Base-by-base conservation (phyloP, 345 rosid species). In the Viola odorata region DNA sequence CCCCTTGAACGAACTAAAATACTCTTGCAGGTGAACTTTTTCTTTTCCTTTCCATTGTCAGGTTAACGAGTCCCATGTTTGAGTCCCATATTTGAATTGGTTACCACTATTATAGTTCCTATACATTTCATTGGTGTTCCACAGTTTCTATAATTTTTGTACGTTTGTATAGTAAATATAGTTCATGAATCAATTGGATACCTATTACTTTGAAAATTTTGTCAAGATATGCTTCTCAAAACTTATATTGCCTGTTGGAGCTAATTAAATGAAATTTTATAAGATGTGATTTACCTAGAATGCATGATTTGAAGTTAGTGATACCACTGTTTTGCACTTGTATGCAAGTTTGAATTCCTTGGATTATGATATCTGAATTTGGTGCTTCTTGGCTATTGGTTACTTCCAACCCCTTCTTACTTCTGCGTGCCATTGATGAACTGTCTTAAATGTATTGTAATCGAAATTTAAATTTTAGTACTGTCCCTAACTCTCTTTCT, bases 1-100 rank as follows among this genome's bases (percentile, higher is more conserved):
- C 99, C 97, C 32, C 81, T 94, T 44, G 97, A 90, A 60, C 85
- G 99, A 65, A 82, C 69, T 71, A 92, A 92, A 68, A 92, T 92
- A 62, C 85, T 92, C 5, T 70, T 92, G 74, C 98, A 89, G 98
- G 98, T 92, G 63, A 75, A 45, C 23, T 50, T 7, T 62, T 23
- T 23, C 1, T 23, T 23, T 23, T 23, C 32, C 32, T 23, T 17
- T 16, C 16, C 38, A 40, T 17, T 15, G 50, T 53, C 5, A 9
- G 39, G 4, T 47, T 53, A 16, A 44, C 12, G 13, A 36, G 12
- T 37, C 3, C 45, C 8, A 6, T 47, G 50, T 45, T 10, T 68
- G 13, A 36, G 12, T 37, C 3, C 45, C 8, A 6, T 47, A 13
- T 45, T 10, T 68, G 50, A 7, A 37, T 53, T 36, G 41, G 3